Evolutionary conservation across 495 filamentous ascomycete species (phyloP).

Genomic region (Glarea lozoyensis): DNA sequence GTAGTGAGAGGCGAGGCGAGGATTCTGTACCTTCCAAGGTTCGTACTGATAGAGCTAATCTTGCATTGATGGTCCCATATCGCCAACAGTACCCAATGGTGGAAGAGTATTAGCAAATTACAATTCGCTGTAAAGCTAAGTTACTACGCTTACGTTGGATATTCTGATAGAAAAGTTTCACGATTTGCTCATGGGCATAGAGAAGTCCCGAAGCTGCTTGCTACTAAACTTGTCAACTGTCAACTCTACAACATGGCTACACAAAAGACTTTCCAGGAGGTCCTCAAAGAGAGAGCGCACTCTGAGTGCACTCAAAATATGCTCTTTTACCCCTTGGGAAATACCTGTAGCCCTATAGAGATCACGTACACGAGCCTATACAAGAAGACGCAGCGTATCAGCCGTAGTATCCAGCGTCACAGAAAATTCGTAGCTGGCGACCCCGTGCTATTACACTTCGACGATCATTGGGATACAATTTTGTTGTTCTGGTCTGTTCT

Average conservation of each 20-base stretch:
- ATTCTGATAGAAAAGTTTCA: too few relatives aligned
- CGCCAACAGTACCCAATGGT: too few relatives aligned
- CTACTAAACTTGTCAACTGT: too few relatives aligned
- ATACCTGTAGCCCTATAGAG: background rate
- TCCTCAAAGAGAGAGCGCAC: background rate
- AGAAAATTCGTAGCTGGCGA: background rate
- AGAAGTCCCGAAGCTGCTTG: too few relatives aligned
- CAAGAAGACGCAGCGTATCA: background rate
- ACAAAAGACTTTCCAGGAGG: background rate
- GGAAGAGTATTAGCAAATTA: too few relatives aligned
- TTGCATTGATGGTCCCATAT: too few relatives aligned
- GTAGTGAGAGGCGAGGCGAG: too few relatives aligned
- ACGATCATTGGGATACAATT: conserved; percentile 30
- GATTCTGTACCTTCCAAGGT: too few relatives aligned
- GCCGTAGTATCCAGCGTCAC: background rate
- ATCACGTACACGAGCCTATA: background rate
- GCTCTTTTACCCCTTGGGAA: background rate
- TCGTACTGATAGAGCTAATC: too few relatives aligned
- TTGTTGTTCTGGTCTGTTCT: conserved; percentile 36
- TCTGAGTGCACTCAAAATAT: background rate
- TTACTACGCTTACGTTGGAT: too few relatives aligned
- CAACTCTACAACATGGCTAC: background rate
- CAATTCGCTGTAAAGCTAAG: too few relatives aligned
- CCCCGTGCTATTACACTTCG: conserved; percentile 29
- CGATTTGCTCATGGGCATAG: too few relatives aligned